phyloP scores from a whole-genome alignment of 2,329 filamentous ascomycete genomes.

The Xylaria multiplex region DNA sequence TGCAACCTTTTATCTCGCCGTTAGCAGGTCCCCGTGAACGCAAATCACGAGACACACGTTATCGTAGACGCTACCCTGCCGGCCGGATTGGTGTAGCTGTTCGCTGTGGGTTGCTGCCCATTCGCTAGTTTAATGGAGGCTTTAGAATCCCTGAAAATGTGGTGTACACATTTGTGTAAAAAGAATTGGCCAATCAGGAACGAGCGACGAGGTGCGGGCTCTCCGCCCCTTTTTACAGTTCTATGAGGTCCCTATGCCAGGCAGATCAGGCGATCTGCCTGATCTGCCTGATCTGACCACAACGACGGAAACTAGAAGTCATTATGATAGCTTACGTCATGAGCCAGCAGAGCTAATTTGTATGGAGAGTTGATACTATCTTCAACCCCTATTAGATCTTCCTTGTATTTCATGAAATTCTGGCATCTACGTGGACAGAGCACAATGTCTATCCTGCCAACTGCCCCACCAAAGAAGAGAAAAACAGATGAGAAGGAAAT shows the following conservation, averaged over 20 bases:
- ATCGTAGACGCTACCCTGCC: neutral
- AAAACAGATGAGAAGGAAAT: conserved; percentile 7
- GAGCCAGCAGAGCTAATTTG: no score
- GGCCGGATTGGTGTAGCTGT: neutral
- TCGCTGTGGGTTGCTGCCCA: neutral
- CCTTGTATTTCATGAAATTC: neutral
- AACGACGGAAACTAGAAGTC: no score
- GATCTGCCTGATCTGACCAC: no score
- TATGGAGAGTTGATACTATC: neutral
- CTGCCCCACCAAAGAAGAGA: conserved; percentile 1
- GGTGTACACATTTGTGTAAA: conserved; percentile 16
- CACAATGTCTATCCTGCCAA: conserved; percentile 1
- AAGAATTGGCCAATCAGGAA: conserved; percentile 4
- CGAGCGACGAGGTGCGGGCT: neutral
- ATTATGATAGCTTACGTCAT: no score
- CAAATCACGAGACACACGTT: no score
- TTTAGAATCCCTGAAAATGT: neutral
- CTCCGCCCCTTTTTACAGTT: neutral
- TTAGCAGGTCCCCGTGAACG: no score
- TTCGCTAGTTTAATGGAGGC: neutral
- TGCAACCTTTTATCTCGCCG: no score
- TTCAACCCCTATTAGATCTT: neutral
- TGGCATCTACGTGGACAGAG: neutral
- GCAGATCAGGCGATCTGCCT: no score
- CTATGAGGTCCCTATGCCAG: no score